These are phyloP conservation scores for Euptelea pleiosperma DNA, from an alignment of 164 flowering plant genomes.

Conservation along the genomic window DNA sequence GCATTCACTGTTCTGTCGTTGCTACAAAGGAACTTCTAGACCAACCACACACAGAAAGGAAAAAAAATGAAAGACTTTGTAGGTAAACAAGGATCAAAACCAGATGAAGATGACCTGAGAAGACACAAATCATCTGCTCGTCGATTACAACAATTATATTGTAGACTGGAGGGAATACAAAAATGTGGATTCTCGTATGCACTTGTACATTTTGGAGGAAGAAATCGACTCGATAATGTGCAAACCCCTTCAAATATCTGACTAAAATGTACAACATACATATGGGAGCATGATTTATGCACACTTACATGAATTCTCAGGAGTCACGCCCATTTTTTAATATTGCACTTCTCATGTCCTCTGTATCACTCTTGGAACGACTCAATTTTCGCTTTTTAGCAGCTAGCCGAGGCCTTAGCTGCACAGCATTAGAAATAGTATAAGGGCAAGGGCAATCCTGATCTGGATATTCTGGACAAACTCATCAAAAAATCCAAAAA, in stretches of 20 bases:
- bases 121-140: no score
- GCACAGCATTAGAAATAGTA: slow-evolving; percentile 8
- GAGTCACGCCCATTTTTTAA: neutral
- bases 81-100: no score
- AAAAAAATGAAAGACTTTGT: no score
- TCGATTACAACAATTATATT: no score
- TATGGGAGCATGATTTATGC: neutral
- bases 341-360: slow-evolving; percentile 8
- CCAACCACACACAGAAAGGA: no score
- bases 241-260: neutral
- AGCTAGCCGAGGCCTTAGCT: slow-evolving; percentile 43
- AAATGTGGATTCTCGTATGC: neutral
- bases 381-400: slow-evolving; percentile 35
- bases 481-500: no score
- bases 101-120: no score
- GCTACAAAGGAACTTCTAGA: no score
- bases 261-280: slow-evolving; percentile 10
- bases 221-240: neutral
- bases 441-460: neutral
- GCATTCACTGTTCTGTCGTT: no score
- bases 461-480: no score
- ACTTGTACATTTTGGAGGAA: neutral
- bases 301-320: slow-evolving; percentile 6
- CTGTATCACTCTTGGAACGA: slow-evolving; percentile 7
- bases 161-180: neutral